Evolutionary conservation across 2,329 filamentous ascomycete species (phyloP), one percentile per base, ranked within the genome.

Genomic region (Botrytis tulipae): DNA sequence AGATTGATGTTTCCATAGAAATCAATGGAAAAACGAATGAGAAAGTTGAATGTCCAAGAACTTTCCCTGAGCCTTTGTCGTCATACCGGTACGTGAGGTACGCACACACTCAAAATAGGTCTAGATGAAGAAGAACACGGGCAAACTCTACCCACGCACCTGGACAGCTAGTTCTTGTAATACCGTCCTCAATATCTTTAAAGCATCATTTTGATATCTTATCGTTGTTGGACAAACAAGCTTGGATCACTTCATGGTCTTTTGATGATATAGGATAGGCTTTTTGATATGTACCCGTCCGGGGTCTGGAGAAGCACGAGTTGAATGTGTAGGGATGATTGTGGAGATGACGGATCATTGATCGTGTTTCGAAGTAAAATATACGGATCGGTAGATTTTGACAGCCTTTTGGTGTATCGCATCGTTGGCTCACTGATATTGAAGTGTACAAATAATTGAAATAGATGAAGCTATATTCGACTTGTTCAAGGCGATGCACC

Each of bases 231-330:
- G n/a, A 65, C 60, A 57, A 57, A 57, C 51, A 57, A 71, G 70
- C 70, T 71, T 71, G 44, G 70, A 71, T 66, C 70, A 44, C 59
- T 22, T 32, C 32, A 46, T 71, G 70, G 46, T 44, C 70, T 29
- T 35, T 35, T 32, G n/a, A 32, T 29, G 32, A 42, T 48, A 48
- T 48, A 12, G 25, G 29, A 16, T 29, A 54, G 51, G 51, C 35
- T 61, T 61, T n/a, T n/a, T 42, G 70, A 71, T 71, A 71, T 71
- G 70, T 71, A 71, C 35, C 70, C 70, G 70, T 71, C 70, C 35
- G 70, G 70, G 70, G 70, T 71, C 70, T 66, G 70, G 70, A 71
- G 70, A 71, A 71, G 40, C 57, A 46, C 46, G 54, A 70, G 37
- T 59, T 42, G 20, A n/a, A 42, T 18, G 37, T 32, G 44, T 37